Conservation (phyloP, 2,329 filamentous ascomycete species). For the Colletotrichum gigasporum region DNA sequence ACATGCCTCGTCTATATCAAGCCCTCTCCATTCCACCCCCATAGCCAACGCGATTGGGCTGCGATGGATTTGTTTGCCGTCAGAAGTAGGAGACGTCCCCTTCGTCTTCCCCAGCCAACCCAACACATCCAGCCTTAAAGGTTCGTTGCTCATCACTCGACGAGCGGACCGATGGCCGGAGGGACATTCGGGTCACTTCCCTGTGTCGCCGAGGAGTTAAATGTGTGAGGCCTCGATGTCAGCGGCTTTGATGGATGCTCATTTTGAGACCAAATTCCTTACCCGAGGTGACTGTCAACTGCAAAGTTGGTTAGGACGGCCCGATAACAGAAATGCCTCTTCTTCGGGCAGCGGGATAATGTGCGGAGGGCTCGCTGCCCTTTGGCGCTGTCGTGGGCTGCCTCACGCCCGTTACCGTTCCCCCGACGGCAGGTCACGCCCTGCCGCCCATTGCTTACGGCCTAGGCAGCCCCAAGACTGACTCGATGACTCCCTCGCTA, state of each 20-base stretch:
- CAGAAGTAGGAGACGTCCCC: no score
- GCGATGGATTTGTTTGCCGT: neutral
- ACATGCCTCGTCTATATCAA: neutral
- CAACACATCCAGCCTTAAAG: no score
- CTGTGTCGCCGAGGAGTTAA: no score
- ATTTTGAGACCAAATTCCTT: neutral
- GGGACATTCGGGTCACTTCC: no score
- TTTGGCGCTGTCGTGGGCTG: neutral
- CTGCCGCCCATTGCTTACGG: constrained; percentile 1
- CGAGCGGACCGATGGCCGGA: no score
- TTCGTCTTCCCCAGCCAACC: no score
- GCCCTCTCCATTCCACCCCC: neutral
- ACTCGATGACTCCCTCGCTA: neutral
- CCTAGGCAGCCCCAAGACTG: neutral
- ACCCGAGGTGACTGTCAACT: neutral
- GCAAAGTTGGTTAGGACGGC: neutral
- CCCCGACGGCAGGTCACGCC: neutral
- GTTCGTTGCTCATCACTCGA: no score
- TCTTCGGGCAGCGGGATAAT: neutral
- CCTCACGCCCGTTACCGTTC: constrained; percentile 2
- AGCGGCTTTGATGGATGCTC: neutral
- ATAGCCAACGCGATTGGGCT: neutral
- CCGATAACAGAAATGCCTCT: constrained; percentile 12
- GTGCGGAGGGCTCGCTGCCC: constrained; percentile 1
- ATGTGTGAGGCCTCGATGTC: neutral